These are phyloP conservation scores for Coemansia sp. DNA, from an alignment of 192 early-diverging fungal species.

Conservation along the genomic window DNA sequence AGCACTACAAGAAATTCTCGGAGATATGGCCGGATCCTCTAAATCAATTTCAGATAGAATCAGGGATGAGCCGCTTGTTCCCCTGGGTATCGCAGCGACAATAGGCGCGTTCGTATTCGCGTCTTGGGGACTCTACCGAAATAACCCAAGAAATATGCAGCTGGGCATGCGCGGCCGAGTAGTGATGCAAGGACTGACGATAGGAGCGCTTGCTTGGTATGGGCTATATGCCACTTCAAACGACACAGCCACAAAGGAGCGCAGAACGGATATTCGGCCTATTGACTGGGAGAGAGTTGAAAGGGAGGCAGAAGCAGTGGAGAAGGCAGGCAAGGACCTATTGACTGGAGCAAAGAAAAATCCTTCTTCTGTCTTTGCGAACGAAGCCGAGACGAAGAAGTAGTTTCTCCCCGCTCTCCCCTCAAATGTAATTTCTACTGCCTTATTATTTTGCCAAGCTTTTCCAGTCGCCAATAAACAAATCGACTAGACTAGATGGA, in stretches of 20 bases:
- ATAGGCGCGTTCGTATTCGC: constrained; percentile 43
- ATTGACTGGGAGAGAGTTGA: constrained; percentile 49
- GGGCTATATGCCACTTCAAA: constrained; percentile 10
- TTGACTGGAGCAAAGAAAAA: constrained; percentile 1
- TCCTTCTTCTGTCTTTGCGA: constrained; percentile 5
- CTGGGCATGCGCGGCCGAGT: constrained; percentile 50
- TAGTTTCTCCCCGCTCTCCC: neutral
- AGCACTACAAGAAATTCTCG: neutral
- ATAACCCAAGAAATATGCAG: constrained; percentile 30
- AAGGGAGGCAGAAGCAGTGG: constrained; percentile 29
- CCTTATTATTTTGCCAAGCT: neutral
- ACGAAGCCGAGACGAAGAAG: constrained; percentile 13
- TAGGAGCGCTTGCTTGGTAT: constrained; percentile 35
- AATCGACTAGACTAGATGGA: neutral
- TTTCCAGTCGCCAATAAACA: neutral
- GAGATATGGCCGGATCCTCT: constrained; percentile 12
- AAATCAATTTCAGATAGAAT: constrained; percentile 22
- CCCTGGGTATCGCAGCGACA: constrained; percentile 33
- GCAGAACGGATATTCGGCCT: constrained; percentile 22
- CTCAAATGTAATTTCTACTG: neutral
- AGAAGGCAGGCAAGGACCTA: constrained; percentile 13
- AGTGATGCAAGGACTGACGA: constrained; percentile 41
- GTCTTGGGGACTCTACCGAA: constrained; percentile 27
- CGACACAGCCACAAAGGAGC: neutral
- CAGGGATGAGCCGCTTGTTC: constrained; percentile 46